Evolutionary conservation across 768 basidiomycete genomes (phyloP).

Genomic region (Hortiboletus campestris): DNA sequence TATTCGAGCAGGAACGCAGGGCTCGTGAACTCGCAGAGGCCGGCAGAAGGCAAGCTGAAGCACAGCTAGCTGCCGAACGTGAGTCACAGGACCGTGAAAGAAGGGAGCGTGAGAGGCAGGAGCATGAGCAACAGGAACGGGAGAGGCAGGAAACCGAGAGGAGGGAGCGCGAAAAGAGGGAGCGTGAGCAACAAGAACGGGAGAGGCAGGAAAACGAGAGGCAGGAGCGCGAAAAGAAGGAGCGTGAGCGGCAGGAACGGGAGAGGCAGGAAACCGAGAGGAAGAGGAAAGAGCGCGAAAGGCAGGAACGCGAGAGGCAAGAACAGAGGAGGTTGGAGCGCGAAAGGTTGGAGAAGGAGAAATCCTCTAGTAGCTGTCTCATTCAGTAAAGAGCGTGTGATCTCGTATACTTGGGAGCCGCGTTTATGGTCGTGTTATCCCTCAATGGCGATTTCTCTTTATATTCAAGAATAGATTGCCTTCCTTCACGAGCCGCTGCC

Average conservation of each 20-base stretch:
- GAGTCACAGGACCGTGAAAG: slow-evolving; percentile 9
- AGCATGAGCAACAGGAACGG: not conserved
- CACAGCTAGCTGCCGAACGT: slow-evolving; percentile 18
- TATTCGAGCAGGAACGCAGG: slow-evolving; percentile 26
- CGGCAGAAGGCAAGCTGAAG: slow-evolving; percentile 14
- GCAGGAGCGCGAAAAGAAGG: not conserved
- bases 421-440: not conserved
- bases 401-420: not conserved
- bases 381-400: slow-evolving; percentile 4
- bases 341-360: slow-evolving; percentile 4
- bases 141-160: not conserved
- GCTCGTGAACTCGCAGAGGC: slow-evolving; percentile 26
- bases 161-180: not conserved
- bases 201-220: not conserved
- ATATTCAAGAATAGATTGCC: not conserved
- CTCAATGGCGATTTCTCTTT: not conserved
- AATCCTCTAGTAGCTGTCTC: slow-evolving; percentile 1
- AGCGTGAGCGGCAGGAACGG: not conserved
- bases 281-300: not conserved
- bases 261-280: not conserved
- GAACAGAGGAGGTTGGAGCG: not conserved
- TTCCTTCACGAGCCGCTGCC: no score
- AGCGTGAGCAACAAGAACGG: not conserved
- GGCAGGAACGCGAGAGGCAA: not conserved
- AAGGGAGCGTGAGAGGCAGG: not conserved